Evolutionary conservation across 129 eudicot genomes (phyloP).

Genomic region (Erigeron canadensis): DNA sequence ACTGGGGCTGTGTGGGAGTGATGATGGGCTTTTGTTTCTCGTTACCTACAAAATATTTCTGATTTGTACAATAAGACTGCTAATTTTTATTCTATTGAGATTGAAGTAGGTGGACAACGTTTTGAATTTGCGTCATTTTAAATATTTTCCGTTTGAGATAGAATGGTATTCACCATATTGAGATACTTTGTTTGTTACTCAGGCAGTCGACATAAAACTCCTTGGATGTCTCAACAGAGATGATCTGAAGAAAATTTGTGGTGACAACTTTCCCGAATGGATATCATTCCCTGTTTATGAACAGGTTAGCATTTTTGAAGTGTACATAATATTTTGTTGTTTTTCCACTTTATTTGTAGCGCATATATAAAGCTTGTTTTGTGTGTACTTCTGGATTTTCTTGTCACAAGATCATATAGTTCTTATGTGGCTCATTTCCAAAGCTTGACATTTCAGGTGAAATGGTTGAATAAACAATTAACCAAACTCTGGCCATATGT

Average conservation of each 20-base stretch:
- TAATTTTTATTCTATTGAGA: slow-evolving; percentile 5
- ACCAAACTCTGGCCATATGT: slow-evolving; percentile 94
- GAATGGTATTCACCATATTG: slow-evolving; percentile 7
- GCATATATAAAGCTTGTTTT: background rate
- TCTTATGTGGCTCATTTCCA: slow-evolving; percentile 8
- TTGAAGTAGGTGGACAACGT: background rate
- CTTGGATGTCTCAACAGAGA: slow-evolving; percentile 86
- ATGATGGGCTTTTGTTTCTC: slow-evolving; percentile 17
- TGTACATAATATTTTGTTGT: background rate
- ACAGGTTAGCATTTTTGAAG: slow-evolving; percentile 58
- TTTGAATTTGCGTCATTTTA: slow-evolving; percentile 4
- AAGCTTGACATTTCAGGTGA: slow-evolving; percentile 62
- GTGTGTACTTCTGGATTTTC: background rate
- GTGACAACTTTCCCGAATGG: slow-evolving; percentile 95
- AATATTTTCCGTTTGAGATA: slow-evolving; percentile 14
- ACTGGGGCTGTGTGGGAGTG: slow-evolving; percentile 16
- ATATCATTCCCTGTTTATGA: slow-evolving; percentile 95
- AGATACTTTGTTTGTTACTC: slow-evolving; percentile 27
- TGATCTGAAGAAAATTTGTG: slow-evolving; percentile 88
- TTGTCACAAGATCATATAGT: background rate
- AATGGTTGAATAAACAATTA: slow-evolving; percentile 92
- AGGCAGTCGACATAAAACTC: slow-evolving; percentile 93
- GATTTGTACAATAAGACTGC: background rate
- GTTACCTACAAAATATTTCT: background rate
- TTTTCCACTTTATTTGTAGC: background rate